Evolutionary conservation across 768 basidiomycete species (phyloP).

Genomic region (Cystobasidium ongulense): DNA sequence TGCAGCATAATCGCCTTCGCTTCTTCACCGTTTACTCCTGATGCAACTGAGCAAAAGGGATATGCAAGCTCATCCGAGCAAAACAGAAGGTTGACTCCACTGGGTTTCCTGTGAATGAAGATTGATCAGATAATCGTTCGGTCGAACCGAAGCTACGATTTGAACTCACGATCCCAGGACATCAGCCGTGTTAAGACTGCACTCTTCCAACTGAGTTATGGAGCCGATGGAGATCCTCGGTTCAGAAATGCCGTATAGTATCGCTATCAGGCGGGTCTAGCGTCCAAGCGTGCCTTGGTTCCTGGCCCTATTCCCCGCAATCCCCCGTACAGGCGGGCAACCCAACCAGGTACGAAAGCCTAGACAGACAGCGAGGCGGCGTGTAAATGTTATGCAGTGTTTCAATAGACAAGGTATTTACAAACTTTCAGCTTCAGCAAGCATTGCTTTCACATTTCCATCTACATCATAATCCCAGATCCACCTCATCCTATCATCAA

Average conservation of each 20-base stretch:
- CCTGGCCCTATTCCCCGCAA: too few species aligned
- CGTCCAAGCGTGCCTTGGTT: too few species aligned
- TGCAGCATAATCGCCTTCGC: too few species aligned
- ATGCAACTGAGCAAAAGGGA: too few species aligned
- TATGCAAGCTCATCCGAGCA: neutral
- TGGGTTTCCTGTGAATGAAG: neutral
- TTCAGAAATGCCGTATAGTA: neutral
- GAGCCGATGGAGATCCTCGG: neutral
- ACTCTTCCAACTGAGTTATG: conserved; percentile 26
- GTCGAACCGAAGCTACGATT: neutral
- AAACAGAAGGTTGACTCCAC: neutral
- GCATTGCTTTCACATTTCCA: neutral
- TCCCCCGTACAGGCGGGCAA: too few species aligned
- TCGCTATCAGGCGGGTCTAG: too few species aligned
- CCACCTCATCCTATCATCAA: conserved; percentile 18
- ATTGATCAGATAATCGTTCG: neutral
- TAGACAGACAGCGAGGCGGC: too few species aligned
- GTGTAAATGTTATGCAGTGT: too few species aligned
- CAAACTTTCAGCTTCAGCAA: neutral
- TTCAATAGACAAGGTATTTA: neutral
- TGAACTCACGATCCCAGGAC: neutral
- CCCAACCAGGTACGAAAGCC: too few species aligned
- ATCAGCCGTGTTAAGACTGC: conserved; percentile 22
- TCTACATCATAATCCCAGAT: conserved; percentile 25
- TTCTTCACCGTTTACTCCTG: too few species aligned